Evolutionary conservation across 116 monocot species (phyloP).

Genomic region (Phalaenopsis hybrid): DNA sequence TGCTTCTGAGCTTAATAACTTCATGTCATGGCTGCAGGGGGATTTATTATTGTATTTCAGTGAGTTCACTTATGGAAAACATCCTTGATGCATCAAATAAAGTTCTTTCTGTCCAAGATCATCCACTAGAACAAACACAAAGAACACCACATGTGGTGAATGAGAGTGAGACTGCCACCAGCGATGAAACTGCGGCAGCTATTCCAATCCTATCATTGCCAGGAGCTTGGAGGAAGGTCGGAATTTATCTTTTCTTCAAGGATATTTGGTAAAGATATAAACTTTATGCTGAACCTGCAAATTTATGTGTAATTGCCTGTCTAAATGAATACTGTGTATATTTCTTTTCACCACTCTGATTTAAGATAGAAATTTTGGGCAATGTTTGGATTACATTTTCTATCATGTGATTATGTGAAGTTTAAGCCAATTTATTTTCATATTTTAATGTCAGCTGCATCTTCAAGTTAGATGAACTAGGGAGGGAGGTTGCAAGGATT

Average conservation of each 20-base stretch:
- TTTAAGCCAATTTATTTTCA: neutral
- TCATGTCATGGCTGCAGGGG: neutral
- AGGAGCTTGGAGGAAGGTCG: constrained; percentile 19
- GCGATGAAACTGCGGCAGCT: neutral
- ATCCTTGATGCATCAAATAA: constrained; percentile 3
- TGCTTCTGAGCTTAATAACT: too few relatives aligned
- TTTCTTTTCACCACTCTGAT: neutral
- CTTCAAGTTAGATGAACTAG: constrained; percentile 70
- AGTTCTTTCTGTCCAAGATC: neutral
- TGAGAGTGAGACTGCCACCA: neutral
- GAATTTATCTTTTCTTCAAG: constrained; percentile 41
- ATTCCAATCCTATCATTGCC: neutral
- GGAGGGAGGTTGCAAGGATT: constrained; percentile 57
- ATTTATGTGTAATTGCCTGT: neutral
- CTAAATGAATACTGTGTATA: neutral
- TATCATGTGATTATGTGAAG: neutral
- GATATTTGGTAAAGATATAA: constrained; percentile 23
- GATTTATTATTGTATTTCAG: too few relatives aligned
- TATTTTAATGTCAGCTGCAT: constrained; percentile 23
- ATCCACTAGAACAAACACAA: neutral
- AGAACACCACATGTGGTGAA: neutral
- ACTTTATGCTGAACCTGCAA: neutral
- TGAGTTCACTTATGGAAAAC: neutral
- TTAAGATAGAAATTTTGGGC: neutral
- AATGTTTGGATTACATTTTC: neutral